Percentiles rank a stretch among this genome's conserved stretches.
These are phyloP conservation scores for Trametes meyenii DNA, from an alignment of 768 basidiomycete genomes.

Conservation along the genomic window DNA sequence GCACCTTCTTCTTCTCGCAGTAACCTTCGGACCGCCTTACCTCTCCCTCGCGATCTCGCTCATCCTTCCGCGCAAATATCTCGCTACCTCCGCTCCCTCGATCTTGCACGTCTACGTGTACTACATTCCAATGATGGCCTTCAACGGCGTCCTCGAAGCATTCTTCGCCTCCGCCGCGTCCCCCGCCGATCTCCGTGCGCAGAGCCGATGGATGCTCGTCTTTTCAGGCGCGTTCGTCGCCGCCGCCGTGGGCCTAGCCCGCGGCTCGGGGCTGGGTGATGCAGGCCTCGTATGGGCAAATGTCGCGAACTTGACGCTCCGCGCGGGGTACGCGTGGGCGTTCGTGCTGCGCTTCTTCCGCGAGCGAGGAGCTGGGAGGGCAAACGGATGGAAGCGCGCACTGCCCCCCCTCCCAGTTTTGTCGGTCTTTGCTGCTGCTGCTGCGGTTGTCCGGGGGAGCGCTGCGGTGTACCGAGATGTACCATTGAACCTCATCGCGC, in stretches of 20 bases:
- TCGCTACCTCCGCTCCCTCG: conserved; percentile 74
- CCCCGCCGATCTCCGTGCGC: conserved; percentile 63
- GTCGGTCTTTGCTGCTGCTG: conserved; percentile 29
- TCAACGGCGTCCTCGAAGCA: conserved; percentile 92
- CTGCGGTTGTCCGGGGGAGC: conserved; percentile 30
- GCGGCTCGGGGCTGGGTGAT: conserved; percentile 54
- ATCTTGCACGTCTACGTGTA: conserved; percentile 82
- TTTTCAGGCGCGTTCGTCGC: conserved; percentile 73
- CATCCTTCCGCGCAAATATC: conserved; percentile 71
- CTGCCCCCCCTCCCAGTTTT: conserved; percentile 33
- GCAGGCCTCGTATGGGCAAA: conserved; percentile 78
- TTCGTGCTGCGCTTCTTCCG: conserved; percentile 56
- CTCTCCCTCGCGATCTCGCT: conserved; percentile 68
- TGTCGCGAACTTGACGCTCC: conserved; percentile 61
- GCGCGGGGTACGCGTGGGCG: conserved; percentile 61
- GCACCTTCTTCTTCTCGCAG: conserved; percentile 72
- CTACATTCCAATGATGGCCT: conserved; percentile 87
- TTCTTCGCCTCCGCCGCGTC: conserved; percentile 82
- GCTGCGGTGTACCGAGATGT: conserved; percentile 20
- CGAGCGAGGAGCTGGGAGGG: conserved; percentile 11
- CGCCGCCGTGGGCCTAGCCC: conserved; percentile 51
- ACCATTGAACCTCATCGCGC: conserved; percentile 27
- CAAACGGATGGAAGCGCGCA: conserved; percentile 27
- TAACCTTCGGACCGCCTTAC: conserved; percentile 77
- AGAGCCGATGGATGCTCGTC: conserved; percentile 82